Evolutionary conservation across 345 rosid species (phyloP).

Genomic region (Acer saccharum): DNA sequence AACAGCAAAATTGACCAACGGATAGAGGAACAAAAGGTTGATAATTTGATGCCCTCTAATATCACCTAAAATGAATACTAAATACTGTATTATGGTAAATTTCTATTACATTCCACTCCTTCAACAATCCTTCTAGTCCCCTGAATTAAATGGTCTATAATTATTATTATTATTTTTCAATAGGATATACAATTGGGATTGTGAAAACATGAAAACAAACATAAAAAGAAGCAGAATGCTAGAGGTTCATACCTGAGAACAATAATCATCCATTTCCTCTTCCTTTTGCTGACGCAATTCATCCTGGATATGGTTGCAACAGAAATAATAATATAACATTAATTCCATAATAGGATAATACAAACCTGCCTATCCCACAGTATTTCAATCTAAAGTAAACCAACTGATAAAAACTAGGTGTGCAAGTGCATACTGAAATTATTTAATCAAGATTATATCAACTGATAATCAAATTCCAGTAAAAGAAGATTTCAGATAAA

Average conservation of each 20-base stretch:
- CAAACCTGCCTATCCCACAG: not conserved
- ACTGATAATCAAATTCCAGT: not conserved
- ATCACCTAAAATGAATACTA: not conserved
- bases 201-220: not conserved
- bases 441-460: not conserved
- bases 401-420: not conserved
- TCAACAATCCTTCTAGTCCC: not conserved
- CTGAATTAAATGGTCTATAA: not conserved
- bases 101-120: not conserved
- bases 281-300: slow-evolving; percentile 85
- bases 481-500: not conserved
- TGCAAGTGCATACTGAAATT: not conserved
- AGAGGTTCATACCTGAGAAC: slow-evolving; percentile 72
- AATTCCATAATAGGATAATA: not conserved
- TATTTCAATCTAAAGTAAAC: not conserved
- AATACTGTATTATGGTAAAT: not conserved
- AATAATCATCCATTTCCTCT: slow-evolving; percentile 96
- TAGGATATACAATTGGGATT: not conserved
- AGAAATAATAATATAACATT: not conserved
- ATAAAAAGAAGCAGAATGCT: slow-evolving; percentile 9
- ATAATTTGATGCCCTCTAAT: not conserved
- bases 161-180: not conserved
- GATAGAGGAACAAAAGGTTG: not conserved
- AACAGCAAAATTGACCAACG: not conserved
- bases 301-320: slow-evolving; percentile 44